Evolutionary conservation across 2,329 filamentous ascomycete species (phyloP).

Genomic region (Pseudogymnoascus destructans): DNA sequence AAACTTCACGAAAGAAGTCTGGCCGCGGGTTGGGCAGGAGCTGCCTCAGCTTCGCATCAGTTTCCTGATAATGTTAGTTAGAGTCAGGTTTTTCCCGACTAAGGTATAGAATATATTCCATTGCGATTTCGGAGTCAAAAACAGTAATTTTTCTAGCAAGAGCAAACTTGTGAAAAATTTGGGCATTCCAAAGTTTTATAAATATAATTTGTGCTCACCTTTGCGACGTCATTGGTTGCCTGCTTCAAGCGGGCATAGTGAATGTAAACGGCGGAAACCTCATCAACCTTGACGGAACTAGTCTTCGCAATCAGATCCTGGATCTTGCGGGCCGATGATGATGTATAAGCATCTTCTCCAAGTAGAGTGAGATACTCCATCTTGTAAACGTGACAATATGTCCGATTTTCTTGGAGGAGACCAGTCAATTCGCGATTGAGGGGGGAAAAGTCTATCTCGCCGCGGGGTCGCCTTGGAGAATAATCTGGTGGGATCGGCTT

Average conservation of each 20-base stretch:
- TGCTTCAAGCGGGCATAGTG: conserved; percentile 22
- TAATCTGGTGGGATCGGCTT: conserved; percentile 7
- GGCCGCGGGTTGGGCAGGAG: conserved; percentile 15
- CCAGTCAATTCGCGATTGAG: conserved; percentile 6
- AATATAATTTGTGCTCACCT: conserved; percentile 9
- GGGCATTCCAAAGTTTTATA: neutral
- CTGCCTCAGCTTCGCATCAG: conserved; percentile 19
- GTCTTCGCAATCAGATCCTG: conserved; percentile 12
- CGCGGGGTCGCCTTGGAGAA: conserved; percentile 10
- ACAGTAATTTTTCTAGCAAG: conserved; percentile 5
- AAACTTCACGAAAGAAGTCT: neutral
- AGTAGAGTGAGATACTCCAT: conserved; percentile 22
- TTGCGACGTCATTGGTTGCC: conserved; percentile 12
- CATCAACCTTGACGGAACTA: conserved; percentile 16
- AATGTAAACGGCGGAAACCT: conserved; percentile 21
- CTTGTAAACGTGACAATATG: conserved; percentile 10
- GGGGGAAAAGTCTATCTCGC: conserved; percentile 8
- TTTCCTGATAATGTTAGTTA: conserved; percentile 14
- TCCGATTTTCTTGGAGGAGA: conserved; percentile 6
- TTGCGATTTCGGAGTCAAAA: conserved; percentile 5
- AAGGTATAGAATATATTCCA: neutral
- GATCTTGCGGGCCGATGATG: conserved; percentile 22
- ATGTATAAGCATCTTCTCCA: conserved; percentile 24
- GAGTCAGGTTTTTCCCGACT: neutral
- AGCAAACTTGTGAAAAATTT: neutral